These are phyloP conservation scores for Chloranthus sessilifolius DNA, from an alignment of 164 flowering plant genomes.

Conservation along the genomic window DNA sequence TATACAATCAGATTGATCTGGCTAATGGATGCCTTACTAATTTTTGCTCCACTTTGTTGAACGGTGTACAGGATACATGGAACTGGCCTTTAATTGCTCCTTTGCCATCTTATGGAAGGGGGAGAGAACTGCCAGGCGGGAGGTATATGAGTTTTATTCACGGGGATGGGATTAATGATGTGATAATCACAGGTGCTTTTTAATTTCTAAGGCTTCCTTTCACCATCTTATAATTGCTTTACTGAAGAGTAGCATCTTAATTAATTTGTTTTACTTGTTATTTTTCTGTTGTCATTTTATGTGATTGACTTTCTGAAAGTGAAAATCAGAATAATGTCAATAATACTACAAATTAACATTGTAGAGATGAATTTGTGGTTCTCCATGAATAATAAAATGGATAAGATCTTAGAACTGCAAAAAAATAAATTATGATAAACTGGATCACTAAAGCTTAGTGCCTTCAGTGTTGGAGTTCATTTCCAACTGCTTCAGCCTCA, in stretches of 20 bases:
- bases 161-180: slow-evolving; percentile 80
- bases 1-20: neutral
- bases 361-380: too few relatives aligned
- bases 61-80: slow-evolving; percentile 45
- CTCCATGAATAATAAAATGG: too few relatives aligned
- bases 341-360: too few relatives aligned
- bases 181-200: slow-evolving; percentile 77
- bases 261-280: neutral
- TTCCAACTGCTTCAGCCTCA: too few relatives aligned
- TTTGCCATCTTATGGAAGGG: slow-evolving; percentile 95
- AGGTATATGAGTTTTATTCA: slow-evolving; percentile 91
- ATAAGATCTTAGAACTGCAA: too few relatives aligned
- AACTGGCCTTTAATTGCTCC: slow-evolving; percentile 88
- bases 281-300: slow-evolving; percentile 1
- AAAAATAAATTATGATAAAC: too few relatives aligned
- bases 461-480: too few relatives aligned
- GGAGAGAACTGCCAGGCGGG: slow-evolving; percentile 93
- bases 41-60: neutral
- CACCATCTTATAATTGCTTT: slow-evolving; percentile 1
- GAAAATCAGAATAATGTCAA: too few relatives aligned
- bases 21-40: too few relatives aligned
- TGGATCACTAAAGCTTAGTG: too few relatives aligned
- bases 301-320: too few relatives aligned
- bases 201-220: neutral
- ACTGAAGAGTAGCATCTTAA: too few relatives aligned